Evolutionary conservation across 257 asterid species (phyloP), one percentile per base, ranked within the genome.

Genomic region (Apocynum venetum): DNA sequence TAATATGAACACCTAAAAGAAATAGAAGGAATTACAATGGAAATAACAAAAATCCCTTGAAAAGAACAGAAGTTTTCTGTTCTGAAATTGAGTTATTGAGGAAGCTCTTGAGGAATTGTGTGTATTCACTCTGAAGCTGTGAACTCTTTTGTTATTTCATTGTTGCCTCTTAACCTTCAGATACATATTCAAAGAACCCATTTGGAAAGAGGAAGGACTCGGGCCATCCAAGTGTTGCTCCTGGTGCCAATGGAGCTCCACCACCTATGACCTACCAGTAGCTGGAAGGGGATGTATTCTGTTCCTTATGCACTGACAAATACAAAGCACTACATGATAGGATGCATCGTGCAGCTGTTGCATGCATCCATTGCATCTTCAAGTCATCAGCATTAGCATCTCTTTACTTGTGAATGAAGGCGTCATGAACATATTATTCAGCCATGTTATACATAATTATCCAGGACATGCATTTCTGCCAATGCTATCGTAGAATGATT

Each of bases 131-230:
- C 40, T 64, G 13, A n/a, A 65, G 47, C 56, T 7, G 48, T 41
- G 13, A 4, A 47, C 31, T 48, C 48, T 68, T 78, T 74, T 44
- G 46, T 74, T 75, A 55, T 77, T 74, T 4, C 76, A 49, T 25
- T 76, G 86, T 76, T 87, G 80, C 73, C 79, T 74, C 97, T 93
- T 96, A 86, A 96, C 94, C 14, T 76, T 79, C 75, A 83, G 86
- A 84, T 77, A 96, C 97, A 80, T 96, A 88, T 90, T 96, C 99
- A n/a, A 96, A 96, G 90, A 96, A 96, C 76, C 99, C 99, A 77
- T 96, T 96, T 38, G 99, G 99, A 71, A 91, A 80, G 74, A 88
- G 99, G 87, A 96, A 92, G 91, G 97, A 93, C 81, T 85, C 75
- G 5, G 71, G 64, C 84, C 77, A 89, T 84, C 85, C 77, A 77